Percentiles rank a stretch among this genome's conserved stretches.
phyloP scores from a whole-genome alignment of 2,329 filamentous ascomycete genomes.

The Dryadomyces quercus-mongolicae region DNA sequence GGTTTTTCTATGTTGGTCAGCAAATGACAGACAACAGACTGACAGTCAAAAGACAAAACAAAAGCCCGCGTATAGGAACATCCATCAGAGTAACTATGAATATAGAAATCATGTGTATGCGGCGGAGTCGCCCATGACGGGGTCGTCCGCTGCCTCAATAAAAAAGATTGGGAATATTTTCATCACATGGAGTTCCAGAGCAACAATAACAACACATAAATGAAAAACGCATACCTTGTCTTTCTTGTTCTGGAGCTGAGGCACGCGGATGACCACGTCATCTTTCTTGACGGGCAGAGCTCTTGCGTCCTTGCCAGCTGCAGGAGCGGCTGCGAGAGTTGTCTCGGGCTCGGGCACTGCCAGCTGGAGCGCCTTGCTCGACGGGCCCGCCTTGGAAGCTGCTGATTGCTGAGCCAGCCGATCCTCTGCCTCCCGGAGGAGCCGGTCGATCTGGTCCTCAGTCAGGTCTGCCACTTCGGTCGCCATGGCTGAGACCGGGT shows the following conservation, averaged over 20 bases:
- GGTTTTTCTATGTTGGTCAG: slow-evolving; percentile 15
- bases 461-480: slow-evolving; percentile 16
- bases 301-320: slow-evolving; percentile 7
- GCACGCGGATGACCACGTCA: slow-evolving; percentile 18
- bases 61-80: slow-evolving; percentile 24
- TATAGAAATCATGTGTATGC: slow-evolving; percentile 45
- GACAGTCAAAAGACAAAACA: slow-evolving; percentile 16
- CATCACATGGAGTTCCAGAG: slow-evolving; percentile 39
- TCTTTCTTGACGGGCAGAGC: slow-evolving; percentile 10
- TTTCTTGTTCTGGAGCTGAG: slow-evolving; percentile 15
- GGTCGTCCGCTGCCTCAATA: slow-evolving; percentile 63
- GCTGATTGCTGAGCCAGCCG: slow-evolving; percentile 18
- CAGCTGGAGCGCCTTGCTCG: not conserved
- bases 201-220: not conserved
- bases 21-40: slow-evolving; percentile 13
- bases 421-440: slow-evolving; percentile 26
- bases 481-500: slow-evolving; percentile 16
- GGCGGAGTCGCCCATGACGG: slow-evolving; percentile 71
- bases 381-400: not conserved
- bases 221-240: slow-evolving; percentile 19
- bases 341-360: too few relatives aligned
- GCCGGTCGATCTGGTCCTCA: slow-evolving; percentile 23
- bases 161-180: slow-evolving; percentile 54
- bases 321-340: slow-evolving; percentile 4
- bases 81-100: slow-evolving; percentile 63